Evolutionary conservation across 305 asterid species (phyloP).

Genomic region (Stenogyne calaminthoides): DNA sequence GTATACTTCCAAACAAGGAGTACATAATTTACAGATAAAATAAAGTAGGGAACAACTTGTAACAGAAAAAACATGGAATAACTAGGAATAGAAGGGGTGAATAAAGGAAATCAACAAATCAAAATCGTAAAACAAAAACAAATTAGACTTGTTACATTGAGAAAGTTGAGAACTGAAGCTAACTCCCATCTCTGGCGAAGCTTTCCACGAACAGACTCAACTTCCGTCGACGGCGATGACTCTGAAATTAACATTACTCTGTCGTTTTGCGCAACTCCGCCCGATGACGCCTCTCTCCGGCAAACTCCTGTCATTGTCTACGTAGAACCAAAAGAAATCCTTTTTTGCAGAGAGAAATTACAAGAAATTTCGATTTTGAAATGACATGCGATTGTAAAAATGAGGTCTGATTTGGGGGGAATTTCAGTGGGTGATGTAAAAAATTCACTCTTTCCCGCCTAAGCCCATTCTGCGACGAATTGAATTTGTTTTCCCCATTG

Average conservation of each 20-base stretch:
- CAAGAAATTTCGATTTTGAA: background rate
- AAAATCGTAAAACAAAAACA: background rate
- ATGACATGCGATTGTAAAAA: background rate
- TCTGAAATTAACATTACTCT: conserved; percentile 30
- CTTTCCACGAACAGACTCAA: conserved; percentile 42
- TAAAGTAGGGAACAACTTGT: background rate
- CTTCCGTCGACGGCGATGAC: conserved; percentile 34
- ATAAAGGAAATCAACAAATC: background rate
- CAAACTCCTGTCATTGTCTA: conserved; percentile 28
- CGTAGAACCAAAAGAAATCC: background rate
- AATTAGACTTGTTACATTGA: conserved; percentile 49
- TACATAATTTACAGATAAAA: background rate
- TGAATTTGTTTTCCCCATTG: background rate
- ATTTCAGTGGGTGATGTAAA: conserved; percentile 14
- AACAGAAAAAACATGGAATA: background rate
- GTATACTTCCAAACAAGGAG: background rate
- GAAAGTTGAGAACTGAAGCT: conserved; percentile 91
- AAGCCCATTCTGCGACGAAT: background rate
- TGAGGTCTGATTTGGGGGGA: conserved; percentile 22
- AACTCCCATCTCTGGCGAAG: conserved; percentile 95
- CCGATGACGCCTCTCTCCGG: conserved; percentile 28
- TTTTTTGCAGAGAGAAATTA: conserved; percentile 8
- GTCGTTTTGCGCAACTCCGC: conserved; percentile 27
- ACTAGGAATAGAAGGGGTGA: background rate
- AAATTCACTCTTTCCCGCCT: conserved; percentile 39